Conservation (phyloP, 75 land plant species). For the Pinus albicaulis region DNA sequence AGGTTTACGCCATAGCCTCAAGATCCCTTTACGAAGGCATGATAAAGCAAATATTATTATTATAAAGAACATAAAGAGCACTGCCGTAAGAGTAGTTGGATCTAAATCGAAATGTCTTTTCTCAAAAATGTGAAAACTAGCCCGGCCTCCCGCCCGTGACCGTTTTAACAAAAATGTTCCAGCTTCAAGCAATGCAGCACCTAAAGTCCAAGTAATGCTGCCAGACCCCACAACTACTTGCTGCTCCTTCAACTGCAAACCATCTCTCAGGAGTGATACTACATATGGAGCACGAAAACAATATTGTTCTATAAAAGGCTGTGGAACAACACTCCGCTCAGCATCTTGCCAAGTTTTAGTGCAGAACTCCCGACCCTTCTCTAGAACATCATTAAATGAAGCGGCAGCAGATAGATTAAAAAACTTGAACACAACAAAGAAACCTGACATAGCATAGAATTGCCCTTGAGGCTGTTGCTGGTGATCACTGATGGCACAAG, state of each 20-base stretch:
- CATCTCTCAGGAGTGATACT: conserved; percentile 77
- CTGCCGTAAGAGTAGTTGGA: conserved; percentile 26
- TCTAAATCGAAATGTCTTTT: conserved; percentile 18
- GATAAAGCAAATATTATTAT: conserved; percentile 51
- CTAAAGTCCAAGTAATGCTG: conserved; percentile 97
- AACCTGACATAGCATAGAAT: conserved; percentile 95
- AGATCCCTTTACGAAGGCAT: conserved; percentile 30
- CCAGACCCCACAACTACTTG: conserved; percentile 86
- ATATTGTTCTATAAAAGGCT: conserved; percentile 91
- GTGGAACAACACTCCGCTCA: conserved; percentile 77
- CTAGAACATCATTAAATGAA: conserved; percentile 63
- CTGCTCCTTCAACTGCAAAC: conserved; percentile 72
- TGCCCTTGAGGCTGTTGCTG: conserved; percentile 68
- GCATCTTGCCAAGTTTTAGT: conserved; percentile 77
- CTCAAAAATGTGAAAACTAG: conserved; percentile 15
- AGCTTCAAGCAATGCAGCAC: conserved; percentile 92
- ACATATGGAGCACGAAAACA: conserved; percentile 97
- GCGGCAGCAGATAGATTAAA: conserved; percentile 79
- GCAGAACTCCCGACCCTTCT: conserved; percentile 83
- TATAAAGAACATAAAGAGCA: conserved; percentile 40
- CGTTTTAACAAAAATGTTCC: conserved; percentile 49
- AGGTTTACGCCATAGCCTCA: conserved; percentile 46
- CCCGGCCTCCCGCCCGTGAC: not conserved
- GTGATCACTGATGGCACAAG: conserved; percentile 73
- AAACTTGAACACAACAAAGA: conserved; percentile 90